These are phyloP conservation scores for Raddia guianensis DNA, from an alignment of 176 grass and related monocot genomes.

Conservation along the genomic window DNA sequence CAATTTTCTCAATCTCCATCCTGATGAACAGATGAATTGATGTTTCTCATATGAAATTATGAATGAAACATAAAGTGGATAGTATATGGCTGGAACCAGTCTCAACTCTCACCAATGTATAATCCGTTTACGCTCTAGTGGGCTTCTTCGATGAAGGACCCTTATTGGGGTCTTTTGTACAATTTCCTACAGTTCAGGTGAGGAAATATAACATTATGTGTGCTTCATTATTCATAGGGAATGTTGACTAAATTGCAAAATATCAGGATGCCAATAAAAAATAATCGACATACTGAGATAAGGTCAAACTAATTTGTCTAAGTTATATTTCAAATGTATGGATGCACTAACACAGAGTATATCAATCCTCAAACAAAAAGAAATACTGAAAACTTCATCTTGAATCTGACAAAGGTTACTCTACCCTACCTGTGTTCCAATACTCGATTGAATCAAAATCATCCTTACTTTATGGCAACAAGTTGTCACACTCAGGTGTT, in stretches of 20 bases:
- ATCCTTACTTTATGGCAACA: background rate
- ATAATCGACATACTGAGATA: background rate
- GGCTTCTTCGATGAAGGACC: slow-evolving; percentile 90
- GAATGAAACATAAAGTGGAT: slow-evolving; percentile 4
- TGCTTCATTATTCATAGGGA: background rate
- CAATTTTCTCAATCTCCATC: slow-evolving; percentile 84
- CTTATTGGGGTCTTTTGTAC: slow-evolving; percentile 85
- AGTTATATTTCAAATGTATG: background rate
- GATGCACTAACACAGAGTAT: slow-evolving; percentile 7
- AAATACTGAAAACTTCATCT: slow-evolving; percentile 1
- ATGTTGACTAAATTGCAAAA: background rate
- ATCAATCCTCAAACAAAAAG: background rate
- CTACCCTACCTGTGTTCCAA: background rate
- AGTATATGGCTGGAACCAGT: slow-evolving; percentile 26
- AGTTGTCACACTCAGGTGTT: background rate
- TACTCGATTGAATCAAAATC: background rate
- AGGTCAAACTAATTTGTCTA: background rate
- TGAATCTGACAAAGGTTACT: background rate
- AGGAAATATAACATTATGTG: slow-evolving; percentile 8
- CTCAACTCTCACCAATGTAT: slow-evolving; percentile 90
- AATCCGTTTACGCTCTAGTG: slow-evolving; percentile 72
- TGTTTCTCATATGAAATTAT: slow-evolving; percentile 10
- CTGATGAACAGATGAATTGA: slow-evolving; percentile 47
- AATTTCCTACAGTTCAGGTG: slow-evolving; percentile 65
- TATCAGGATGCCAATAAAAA: slow-evolving; percentile 6